Base-by-base conservation (phyloP, 2,329 filamentous ascomycete genomes). In the Cladosporium halotolerans region DNA sequence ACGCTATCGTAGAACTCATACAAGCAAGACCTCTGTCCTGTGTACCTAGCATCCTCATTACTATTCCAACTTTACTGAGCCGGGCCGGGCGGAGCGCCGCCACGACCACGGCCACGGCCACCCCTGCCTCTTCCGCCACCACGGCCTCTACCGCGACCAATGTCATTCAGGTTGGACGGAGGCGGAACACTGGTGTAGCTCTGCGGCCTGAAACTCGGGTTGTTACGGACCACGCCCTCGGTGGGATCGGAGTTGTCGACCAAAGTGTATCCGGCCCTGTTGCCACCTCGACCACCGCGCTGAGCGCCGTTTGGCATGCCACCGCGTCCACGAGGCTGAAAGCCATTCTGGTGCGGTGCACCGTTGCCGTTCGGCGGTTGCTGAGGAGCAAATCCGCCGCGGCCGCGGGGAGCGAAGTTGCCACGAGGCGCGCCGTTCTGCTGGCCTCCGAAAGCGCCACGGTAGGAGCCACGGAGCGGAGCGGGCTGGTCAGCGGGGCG, bases 381-480 rank as follows among this genome's bases (percentile, higher is more conserved):
- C 68, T 55, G 50, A 5, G 40, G 40, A 18, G 32, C 48, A n/a
- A 44, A 51, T 6, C 69, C 71, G 19, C 72, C 69, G 23, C 73
- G 72, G 33, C 72, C 67, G 19, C 63, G 57, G 3, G 61, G 54
- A 1, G 57, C 54, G 32, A 61, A 63, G 9, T 65, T 62, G 33
- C 67, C 66, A 40, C 64, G 63, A 9, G 39, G 40, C 9, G 48
- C 48, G 14, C 48, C 48, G 54, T 70, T 71, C 4, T 49, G 18
- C 43, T 70, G 63, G 42, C 80, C 79, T 34, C 72, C 64, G 14
- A 82, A 72, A 40, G 79, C 82, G 54, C 79, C 79, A 40, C 79
- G 73, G 70, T 78, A 85, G 14, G 79, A 80, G 14, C 80, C 79
- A 53, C 72, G 72, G 31, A 85, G 70, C n/a, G 81, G 77, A 13